These are phyloP conservation scores for Graphilbum fragrans DNA, from an alignment of 2,329 filamentous ascomycete genomes.

Conservation along the genomic window DNA sequence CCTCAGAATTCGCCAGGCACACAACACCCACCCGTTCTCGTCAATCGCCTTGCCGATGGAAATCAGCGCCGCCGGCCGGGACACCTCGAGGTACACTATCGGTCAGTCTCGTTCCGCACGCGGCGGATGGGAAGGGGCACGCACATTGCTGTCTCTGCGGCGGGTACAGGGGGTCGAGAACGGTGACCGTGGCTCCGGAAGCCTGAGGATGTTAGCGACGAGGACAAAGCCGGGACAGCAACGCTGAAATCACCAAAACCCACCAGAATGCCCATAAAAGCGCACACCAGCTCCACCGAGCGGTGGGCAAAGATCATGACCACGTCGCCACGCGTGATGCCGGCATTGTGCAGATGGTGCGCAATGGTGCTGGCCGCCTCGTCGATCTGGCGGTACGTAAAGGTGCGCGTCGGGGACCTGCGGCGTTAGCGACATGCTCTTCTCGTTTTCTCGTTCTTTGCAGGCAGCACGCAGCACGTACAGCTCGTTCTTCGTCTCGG, in stretches of 20 bases:
- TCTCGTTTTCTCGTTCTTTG: too few relatives aligned
- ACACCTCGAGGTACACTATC: constrained; percentile 73
- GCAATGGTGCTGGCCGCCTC: constrained; percentile 73
- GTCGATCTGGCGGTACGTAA: constrained; percentile 78
- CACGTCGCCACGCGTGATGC: constrained; percentile 68
- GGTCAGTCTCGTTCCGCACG: too few relatives aligned
- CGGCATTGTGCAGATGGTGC: constrained; percentile 63
- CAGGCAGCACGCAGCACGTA: too few relatives aligned
- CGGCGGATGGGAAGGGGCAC: too few relatives aligned
- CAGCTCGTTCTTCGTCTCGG: constrained; percentile 37
- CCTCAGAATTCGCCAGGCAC: too few relatives aligned
- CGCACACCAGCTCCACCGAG: constrained; percentile 47
- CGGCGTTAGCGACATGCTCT: too few relatives aligned
- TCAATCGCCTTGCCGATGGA: constrained; percentile 59
- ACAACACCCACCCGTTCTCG: constrained; percentile 49
- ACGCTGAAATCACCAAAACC: too few relatives aligned
- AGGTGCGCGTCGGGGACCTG: constrained; percentile 47
- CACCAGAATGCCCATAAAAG: constrained; percentile 63
- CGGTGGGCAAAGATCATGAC: constrained; percentile 88
- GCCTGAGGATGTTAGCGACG: too few relatives aligned
- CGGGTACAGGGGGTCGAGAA: constrained; percentile 74
- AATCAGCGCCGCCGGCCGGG: constrained; percentile 60
- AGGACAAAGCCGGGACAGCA: too few relatives aligned
- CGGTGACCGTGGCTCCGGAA: constrained; percentile 49
- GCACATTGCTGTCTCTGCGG: constrained; percentile 69